phyloP scores from a whole-genome alignment of 1,139 yeast species.

The Candida sp. region DNA sequence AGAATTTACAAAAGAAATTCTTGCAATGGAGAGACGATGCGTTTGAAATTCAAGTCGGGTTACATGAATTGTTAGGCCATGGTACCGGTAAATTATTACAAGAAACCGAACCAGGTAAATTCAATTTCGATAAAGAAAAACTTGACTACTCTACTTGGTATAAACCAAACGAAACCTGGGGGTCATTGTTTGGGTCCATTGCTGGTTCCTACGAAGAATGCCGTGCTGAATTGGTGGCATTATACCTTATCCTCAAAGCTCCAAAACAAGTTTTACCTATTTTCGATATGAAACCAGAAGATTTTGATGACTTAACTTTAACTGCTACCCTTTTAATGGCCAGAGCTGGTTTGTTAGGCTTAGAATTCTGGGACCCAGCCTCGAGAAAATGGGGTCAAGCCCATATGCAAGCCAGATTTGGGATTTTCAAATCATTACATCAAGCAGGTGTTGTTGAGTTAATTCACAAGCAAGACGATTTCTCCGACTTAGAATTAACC shows the following conservation, averaged over 20 bases:
- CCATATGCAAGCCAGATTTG: slow-evolving; percentile 93
- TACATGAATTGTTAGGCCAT: slow-evolving; percentile 90
- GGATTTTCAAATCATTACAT: slow-evolving; percentile 73
- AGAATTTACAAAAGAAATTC: slow-evolving; percentile 51
- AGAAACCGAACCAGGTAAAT: slow-evolving; percentile 59
- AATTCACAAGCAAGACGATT: slow-evolving; percentile 44
- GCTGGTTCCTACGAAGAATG: slow-evolving; percentile 93
- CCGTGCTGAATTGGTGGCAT: slow-evolving; percentile 87
- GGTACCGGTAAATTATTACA: slow-evolving; percentile 82
- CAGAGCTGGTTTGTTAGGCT: slow-evolving; percentile 77
- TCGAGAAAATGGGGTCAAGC: slow-evolving; percentile 90
- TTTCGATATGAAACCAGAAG: slow-evolving; percentile 62
- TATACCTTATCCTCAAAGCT: slow-evolving; percentile 70
- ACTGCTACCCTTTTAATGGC: slow-evolving; percentile 80
- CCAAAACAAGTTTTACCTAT: slow-evolving; percentile 58
- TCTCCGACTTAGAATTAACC: slow-evolving; percentile 55
- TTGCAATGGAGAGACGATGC: slow-evolving; percentile 77
- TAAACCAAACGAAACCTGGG: slow-evolving; percentile 85
- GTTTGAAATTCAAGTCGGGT: slow-evolving; percentile 90
- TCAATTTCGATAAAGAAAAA: slow-evolving; percentile 68
- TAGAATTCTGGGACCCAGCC: slow-evolving; percentile 85
- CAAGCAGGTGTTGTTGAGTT: slow-evolving; percentile 65
- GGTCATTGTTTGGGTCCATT: slow-evolving; percentile 73
- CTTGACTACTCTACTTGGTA: slow-evolving; percentile 70
- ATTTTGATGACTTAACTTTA: slow-evolving; percentile 61